phyloP scores from a whole-genome alignment of 1,284 basidiomycete genomes.

The Heterobasidion irregulare region DNA sequence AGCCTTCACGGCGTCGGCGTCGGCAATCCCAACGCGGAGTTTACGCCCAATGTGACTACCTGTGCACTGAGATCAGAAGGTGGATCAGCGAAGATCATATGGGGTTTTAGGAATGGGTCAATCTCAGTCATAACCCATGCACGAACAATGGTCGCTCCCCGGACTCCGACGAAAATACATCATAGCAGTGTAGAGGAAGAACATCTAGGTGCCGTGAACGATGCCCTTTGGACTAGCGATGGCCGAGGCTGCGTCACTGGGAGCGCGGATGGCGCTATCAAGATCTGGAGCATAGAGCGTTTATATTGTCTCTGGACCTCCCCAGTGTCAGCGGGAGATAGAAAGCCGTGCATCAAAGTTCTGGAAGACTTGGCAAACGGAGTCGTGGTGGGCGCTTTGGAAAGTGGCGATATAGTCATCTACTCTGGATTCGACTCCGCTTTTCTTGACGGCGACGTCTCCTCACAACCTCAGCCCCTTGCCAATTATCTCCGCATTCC shows the following conservation, averaged over 20 bases:
- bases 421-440: conserved; percentile 35
- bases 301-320: conserved; percentile 57
- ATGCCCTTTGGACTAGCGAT: conserved; percentile 38
- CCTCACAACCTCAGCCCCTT: conserved; percentile 5
- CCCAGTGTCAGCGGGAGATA: background rate
- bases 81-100: conserved; percentile 60
- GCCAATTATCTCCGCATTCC: conserved; percentile 21
- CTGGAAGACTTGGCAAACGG: conserved; percentile 34
- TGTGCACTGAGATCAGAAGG: conserved; percentile 54
- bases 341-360: conserved; percentile 35
- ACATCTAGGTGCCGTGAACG: conserved; percentile 50
- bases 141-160: conserved; percentile 47
- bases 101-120: conserved; percentile 72
- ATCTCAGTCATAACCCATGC: conserved; percentile 54
- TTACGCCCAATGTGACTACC: conserved; percentile 57
- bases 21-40: conserved; percentile 74
- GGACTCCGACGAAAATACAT: conserved; percentile 36
- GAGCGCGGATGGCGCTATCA: conserved; percentile 56
- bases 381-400: conserved; percentile 38
- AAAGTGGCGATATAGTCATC: conserved; percentile 46
- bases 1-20: conserved; percentile 49
- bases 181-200: conserved; percentile 44
- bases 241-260: conserved; percentile 39
- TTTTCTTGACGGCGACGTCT: conserved; percentile 7
- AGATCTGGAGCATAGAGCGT: conserved; percentile 59